Base-by-base conservation (phyloP, 2,329 filamentous ascomycete genomes). In the Aspergillus costaricaensis region DNA sequence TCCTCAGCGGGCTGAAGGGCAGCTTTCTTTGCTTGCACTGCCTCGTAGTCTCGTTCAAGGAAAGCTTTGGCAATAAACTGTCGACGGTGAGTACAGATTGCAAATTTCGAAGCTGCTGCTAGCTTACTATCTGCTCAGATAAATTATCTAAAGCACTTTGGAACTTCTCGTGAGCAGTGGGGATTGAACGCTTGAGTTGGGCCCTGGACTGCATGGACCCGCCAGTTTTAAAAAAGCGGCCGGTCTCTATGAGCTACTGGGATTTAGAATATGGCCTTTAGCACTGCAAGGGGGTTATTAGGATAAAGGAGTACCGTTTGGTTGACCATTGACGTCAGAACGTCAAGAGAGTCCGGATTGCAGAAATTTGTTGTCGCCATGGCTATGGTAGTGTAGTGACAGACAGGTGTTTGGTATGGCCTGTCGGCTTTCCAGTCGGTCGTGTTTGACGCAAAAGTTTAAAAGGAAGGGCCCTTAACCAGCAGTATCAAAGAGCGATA, bases 51-150 rank as follows among this genome's bases (percentile, higher is more conserved):
- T 59, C 68, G 73, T 67, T 79, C 77, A 15, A 79, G 63, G 53
- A 78, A 76, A 1, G 77, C 73, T 62, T 79, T 79, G 32, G 77
- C 77, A 47, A 79, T 75, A 50, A 78, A 78, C 77, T 79, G 60
- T 39, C 30, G 23, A 50, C 25, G 48, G 32, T 62, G 23, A 62
- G 62, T 54, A 19, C 47, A n/a, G 15, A 4, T 21, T 39, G 25
- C 27, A 23, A n/a, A 30, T 30, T n/a, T 23, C 5, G 39, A 14
- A 5, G 32, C 8, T 9, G 49, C 27, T 44, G 27, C 32, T 58
- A 12, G 68, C 76, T 57, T 72, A 79, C 77, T 65, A 79, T 79
- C 60, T 79, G 76, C 58, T 79, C 74, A 10, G 76, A 77, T 27
- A 79, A 66, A 48, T 68, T 71, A 60, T 79, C 77, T 23, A 79